A percentile compares a stretch with the other conserved stretches of the same genome.
Conservation (phyloP, 352 stramenopile genomes). For the Globisporangium emineosum region DNA sequence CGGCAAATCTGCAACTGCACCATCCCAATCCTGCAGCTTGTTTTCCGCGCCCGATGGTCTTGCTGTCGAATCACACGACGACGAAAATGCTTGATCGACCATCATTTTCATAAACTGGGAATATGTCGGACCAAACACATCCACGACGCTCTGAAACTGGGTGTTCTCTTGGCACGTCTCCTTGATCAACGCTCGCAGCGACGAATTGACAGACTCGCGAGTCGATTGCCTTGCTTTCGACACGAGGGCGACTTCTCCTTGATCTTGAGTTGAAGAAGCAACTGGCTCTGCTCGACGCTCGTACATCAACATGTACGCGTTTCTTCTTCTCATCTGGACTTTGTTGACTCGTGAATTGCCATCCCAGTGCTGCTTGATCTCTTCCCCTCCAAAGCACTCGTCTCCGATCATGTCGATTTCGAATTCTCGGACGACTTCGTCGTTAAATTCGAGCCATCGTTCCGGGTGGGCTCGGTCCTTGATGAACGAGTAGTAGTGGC, state of each 20-base stretch:
- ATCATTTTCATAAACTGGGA: conserved; percentile 25
- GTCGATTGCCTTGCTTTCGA: not conserved
- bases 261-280: not conserved
- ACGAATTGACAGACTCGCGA: not conserved
- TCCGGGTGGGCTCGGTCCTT: conserved; percentile 52
- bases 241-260: not conserved
- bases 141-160: conserved; percentile 31
- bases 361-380: conserved; percentile 64
- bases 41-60: not conserved
- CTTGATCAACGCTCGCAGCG: conserved; percentile 18
- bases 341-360: conserved; percentile 21
- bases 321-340: conserved; percentile 63
- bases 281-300: conserved; percentile 26
- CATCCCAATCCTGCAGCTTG: not conserved
- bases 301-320: conserved; percentile 82
- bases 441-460: conserved; percentile 93
- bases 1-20: not conserved
- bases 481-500: conserved; percentile 95
- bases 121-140: conserved; percentile 34
- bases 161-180: conserved; percentile 29
- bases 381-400: conserved; percentile 90
- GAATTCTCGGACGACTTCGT: conserved; percentile 85
- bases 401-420: conserved; percentile 64
- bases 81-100: conserved; percentile 7
- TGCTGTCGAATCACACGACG: not conserved